Evolutionary conservation across 1,284 basidiomycete genomes (phyloP), one percentile per base, ranked within the genome.

Genomic region (Limonomyces culmigenus): DNA sequence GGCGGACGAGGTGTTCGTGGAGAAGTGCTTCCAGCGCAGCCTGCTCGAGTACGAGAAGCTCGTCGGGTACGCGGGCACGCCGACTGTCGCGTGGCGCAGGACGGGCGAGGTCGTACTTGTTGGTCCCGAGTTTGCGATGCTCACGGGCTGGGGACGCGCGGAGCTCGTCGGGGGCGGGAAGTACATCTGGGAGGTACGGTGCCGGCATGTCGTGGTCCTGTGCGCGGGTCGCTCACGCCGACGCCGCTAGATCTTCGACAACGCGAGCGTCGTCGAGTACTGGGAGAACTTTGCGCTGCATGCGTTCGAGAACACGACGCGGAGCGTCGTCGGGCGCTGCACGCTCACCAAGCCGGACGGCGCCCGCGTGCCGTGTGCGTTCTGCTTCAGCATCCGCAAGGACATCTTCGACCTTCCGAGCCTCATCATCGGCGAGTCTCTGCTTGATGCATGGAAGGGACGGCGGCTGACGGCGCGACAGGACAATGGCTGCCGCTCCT

Each of bases 71-170:
- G 92, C 85, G 42, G 95, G 93, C 4, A 98, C 95, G n/a, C 95
- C 93, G 2, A 98, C 93, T 1, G 89, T 95, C n/a, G 86, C 96
- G 2, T 98, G 93, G 93, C 76, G 93, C 20, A 67, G 93, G 34
- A 98, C 95, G 13, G 93, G 93, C 50, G 95, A 98, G 60, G 89
- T 98, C 27, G 92, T 88, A 50, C 75, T 95, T 31, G 93, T 93
- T 32, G 91, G 92, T 0, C 83, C 89, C 2, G 92, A 98, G 58
- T 98, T 98, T 52, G 89, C 83, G 54, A 81, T 89, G 68, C 65
- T 98, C 41, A 91, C 89, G 3, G 85, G 83, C 46, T 88, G 86
- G 81, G 71, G 74, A 13, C 70, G 79, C 53, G 77, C 84, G 40
- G 87, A 95, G 43, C 64, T 96, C 20, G 55, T 89, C 14, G 74